Conservation (phyloP, 2,329 filamentous ascomycete species). For the Xylaria sp. region DNA sequence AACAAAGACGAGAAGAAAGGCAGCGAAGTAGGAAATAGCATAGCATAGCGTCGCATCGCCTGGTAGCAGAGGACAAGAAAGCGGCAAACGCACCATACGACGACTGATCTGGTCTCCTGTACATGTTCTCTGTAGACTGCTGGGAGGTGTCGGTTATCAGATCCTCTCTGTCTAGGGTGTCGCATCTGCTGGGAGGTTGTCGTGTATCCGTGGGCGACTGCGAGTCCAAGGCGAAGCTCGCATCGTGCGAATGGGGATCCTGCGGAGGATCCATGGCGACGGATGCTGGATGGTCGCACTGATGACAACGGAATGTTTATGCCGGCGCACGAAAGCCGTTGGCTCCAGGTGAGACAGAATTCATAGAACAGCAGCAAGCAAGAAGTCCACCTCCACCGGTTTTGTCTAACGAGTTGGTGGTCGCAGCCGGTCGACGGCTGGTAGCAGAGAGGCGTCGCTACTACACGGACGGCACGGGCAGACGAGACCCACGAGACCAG, state of each 20-base stretch:
- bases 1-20: neutral
- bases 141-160: constrained; percentile 46
- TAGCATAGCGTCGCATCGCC: constrained; percentile 9
- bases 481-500: neutral
- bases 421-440: neutral
- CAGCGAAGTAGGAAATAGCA: neutral
- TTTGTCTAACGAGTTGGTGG: neutral
- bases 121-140: constrained; percentile 56
- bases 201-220: constrained; percentile 48
- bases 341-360: constrained; percentile 14
- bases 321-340: constrained; percentile 16
- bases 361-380: constrained; percentile 3
- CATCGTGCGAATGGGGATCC: constrained; percentile 41
- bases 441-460: neutral
- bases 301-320: constrained; percentile 14
- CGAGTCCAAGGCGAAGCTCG: constrained; percentile 33
- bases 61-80: neutral
- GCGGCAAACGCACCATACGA: constrained; percentile 48
- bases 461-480: constrained; percentile 4
- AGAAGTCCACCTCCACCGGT: neutral
- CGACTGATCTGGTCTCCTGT: constrained; percentile 47
- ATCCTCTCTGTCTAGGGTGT: constrained; percentile 41
- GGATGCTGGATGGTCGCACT: constrained; percentile 9
- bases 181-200: constrained; percentile 34
- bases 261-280: constrained; percentile 45